Conservation (phyloP, 768 basidiomycete species). For the Daedalea quercina region DNA sequence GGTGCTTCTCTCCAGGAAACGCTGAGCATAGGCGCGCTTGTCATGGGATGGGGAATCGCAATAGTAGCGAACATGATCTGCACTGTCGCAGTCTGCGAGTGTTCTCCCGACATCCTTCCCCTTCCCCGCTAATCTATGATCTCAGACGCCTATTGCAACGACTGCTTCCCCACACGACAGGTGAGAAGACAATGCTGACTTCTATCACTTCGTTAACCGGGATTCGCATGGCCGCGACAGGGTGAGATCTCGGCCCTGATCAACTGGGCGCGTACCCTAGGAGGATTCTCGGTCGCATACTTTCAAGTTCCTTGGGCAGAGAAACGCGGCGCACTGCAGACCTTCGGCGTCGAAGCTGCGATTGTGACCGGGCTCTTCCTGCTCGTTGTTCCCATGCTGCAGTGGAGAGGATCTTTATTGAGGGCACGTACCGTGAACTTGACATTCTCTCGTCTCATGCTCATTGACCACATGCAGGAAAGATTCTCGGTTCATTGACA, state of each 20-base stretch:
- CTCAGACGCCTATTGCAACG: slow-evolving; percentile 36
- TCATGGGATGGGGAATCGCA: slow-evolving; percentile 66
- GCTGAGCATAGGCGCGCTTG: slow-evolving; percentile 40
- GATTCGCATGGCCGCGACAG: slow-evolving; percentile 17
- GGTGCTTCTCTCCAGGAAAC: slow-evolving; percentile 50
- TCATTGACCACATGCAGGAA: background rate
- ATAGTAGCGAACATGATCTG: slow-evolving; percentile 50
- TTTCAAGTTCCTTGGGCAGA: slow-evolving; percentile 62
- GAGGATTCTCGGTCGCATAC: slow-evolving; percentile 59
- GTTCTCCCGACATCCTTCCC: background rate
- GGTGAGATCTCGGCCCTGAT: slow-evolving; percentile 61
- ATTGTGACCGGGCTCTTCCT: slow-evolving; percentile 46
- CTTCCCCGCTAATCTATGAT: background rate
- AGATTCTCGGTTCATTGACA: no score
- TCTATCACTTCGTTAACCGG: background rate
- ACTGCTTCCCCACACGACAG: slow-evolving; percentile 41
- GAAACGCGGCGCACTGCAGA: slow-evolving; percentile 53
- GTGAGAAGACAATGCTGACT: slow-evolving; percentile 7
- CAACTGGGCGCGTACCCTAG: slow-evolving; percentile 48
- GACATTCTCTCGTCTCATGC: background rate
- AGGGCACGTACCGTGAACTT: slow-evolving; percentile 30
- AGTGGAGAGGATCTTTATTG: slow-evolving; percentile 39
- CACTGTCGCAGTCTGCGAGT: slow-evolving; percentile 47
- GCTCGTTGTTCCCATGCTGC: slow-evolving; percentile 45
- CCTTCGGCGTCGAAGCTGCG: slow-evolving; percentile 59